A percentile compares a stretch with the other conserved stretches of the same genome.
Conservation (phyloP, 2,329 filamentous ascomycete species). For the Fusarium neocosmosporiellum region DNA sequence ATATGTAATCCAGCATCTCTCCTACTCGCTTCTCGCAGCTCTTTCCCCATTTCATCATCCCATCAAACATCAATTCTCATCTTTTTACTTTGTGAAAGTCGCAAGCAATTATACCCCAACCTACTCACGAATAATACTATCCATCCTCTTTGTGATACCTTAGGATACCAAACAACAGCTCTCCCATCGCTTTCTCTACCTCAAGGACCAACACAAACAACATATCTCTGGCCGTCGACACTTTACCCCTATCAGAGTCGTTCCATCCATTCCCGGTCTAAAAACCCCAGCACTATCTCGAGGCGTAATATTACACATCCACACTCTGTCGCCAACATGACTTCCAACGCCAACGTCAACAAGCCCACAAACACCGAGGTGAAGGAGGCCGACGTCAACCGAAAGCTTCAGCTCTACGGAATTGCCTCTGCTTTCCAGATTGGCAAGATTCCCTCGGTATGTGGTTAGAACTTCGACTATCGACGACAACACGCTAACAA, state of each 20-base stretch:
- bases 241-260: constrained; percentile 12
- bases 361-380: constrained; percentile 76
- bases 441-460: constrained; percentile 90
- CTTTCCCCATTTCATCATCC: constrained; percentile 18
- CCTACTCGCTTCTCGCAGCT: constrained; percentile 4
- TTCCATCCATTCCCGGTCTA: background rate
- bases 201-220: constrained; percentile 13
- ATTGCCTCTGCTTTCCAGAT: constrained; percentile 86
- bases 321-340: constrained; percentile 45
- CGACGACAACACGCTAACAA: constrained; percentile 1
- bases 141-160: constrained; percentile 45
- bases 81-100: constrained; percentile 14
- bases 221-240: constrained; percentile 4
- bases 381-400: constrained; percentile 89
- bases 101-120: constrained; percentile 30
- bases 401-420: constrained; percentile 94
- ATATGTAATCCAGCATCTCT: constrained; percentile 43
- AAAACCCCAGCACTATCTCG: constrained; percentile 13
- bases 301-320: constrained; percentile 30
- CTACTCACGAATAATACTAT: constrained; percentile 34
- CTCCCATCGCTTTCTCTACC: constrained; percentile 9
- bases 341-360: constrained; percentile 68
- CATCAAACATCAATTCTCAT: constrained; percentile 15
- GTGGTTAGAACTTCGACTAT: constrained; percentile 44
- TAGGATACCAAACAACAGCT: constrained; percentile 34